Base-by-base conservation (phyloP, 164 flowering plant genomes). In the Magnolia officinalis region DNA sequence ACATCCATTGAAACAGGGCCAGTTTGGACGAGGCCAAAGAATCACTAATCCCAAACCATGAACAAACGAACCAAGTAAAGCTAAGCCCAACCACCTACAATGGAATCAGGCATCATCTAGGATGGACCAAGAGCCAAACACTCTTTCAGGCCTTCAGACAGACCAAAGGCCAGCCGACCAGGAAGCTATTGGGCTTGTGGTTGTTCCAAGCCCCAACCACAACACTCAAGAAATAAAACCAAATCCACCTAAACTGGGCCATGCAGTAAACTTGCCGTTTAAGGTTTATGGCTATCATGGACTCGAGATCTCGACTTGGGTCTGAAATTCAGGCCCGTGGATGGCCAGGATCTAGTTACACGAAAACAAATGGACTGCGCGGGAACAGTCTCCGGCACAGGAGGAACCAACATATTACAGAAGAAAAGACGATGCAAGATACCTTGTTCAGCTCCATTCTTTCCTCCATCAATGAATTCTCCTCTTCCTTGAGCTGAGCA, bases 401-500 rank as follows among this genome's bases (percentile, higher is more conserved):
- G 50, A 68, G n/a, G 50, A 68, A 68, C 29, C 71, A 31, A 67
- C n/a, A 31, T 8, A 29, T 18, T 29, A 26, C 71, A 13, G 50
- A 31, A 16, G 19, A 31, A 29, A 67, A 29, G 70, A 9, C 1
- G 29, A 24, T 11, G 45, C 13, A 29, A 14, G 26, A 31, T 19
- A 89, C 94, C 90, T 79, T 89, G 49, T 80, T 81, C 83, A 89
- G 72, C 63, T 77, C 11, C 13, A 69, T 45, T 73, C 82, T 87
- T 73, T 87, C 92, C 80, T 87, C 84, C 83, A 85, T 65, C 50
- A 90, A 77, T 50, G 76, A 65, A 78, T 72, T 55, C 75, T 89
- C 91, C 80, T 89, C 88, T 59, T 85, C 89, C 73, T 87, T 87
- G 29, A 89, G 86, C 71, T 87, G 88, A 71, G 89, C 82, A 74